phyloP scores from a whole-genome alignment of 164 flowering plant genomes.

The Umbilicus rupestris region DNA sequence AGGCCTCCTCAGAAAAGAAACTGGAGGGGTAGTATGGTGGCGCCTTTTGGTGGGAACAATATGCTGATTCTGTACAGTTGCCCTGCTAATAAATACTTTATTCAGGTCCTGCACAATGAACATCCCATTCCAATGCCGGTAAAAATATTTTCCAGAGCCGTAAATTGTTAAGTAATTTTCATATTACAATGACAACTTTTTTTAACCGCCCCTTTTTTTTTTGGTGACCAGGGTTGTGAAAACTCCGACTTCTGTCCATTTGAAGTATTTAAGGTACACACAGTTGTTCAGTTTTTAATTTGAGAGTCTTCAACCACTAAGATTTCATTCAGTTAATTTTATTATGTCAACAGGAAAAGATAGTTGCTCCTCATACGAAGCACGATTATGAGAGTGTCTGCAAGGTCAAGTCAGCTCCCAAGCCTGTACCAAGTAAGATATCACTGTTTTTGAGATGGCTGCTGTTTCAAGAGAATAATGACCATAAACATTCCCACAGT shows the following conservation, averaged over 20 bases:
- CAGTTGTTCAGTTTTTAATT: background rate
- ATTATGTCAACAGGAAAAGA: conserved; percentile 40
- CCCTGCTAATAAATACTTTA: conserved; percentile 61
- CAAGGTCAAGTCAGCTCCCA: conserved; percentile 20
- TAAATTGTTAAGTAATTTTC: background rate
- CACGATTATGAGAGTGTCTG: conserved; percentile 49
- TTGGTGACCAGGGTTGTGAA: conserved; percentile 60
- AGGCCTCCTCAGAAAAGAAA: conserved; percentile 76
- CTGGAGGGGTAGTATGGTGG: conserved; percentile 73
- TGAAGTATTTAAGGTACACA: conserved; percentile 76
- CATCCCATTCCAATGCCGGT: conserved; percentile 73
- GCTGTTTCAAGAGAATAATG: conserved; percentile 25
- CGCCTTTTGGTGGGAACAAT: conserved; percentile 90
- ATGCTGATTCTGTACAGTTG: conserved; percentile 79
- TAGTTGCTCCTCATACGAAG: conserved; percentile 62
- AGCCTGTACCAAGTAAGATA: conserved; percentile 30
- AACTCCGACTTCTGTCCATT: conserved; percentile 60
- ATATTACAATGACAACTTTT: background rate
- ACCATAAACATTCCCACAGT: conserved; percentile 19
- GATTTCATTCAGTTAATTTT: too few relatives aligned
- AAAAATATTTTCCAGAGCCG: conserved; percentile 13
- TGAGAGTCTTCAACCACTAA: background rate
- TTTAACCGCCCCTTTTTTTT: too few relatives aligned
- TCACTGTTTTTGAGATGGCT: conserved; percentile 35
- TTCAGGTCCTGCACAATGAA: conserved; percentile 86